These are phyloP conservation scores for Calonectria pseudoturangicola DNA, from an alignment of 2,329 filamentous ascomycete genomes.

Conservation along the genomic window DNA sequence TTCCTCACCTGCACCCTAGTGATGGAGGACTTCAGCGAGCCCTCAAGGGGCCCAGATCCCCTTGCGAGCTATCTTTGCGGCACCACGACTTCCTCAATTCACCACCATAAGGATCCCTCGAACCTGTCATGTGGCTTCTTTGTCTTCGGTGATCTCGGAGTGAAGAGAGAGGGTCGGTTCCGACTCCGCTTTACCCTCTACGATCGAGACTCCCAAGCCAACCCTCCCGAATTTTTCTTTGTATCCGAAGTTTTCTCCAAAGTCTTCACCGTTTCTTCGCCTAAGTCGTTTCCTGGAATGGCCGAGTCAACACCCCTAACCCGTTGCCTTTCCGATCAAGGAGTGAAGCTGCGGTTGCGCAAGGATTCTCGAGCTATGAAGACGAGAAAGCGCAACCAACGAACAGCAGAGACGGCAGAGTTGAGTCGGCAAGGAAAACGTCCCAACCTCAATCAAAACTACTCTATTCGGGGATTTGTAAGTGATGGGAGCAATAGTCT, in stretches of 20 bases:
- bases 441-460: constrained; percentile 45
- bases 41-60: constrained; percentile 56
- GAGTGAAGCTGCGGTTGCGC: constrained; percentile 86
- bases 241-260: constrained; percentile 67
- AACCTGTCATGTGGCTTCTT: constrained; percentile 90
- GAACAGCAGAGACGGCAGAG: constrained; percentile 47
- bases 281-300: constrained; percentile 87
- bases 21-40: constrained; percentile 64
- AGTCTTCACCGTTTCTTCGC: constrained; percentile 78
- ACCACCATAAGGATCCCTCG: constrained; percentile 85
- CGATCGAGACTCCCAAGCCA: constrained; percentile 58
- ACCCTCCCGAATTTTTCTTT: constrained; percentile 47
- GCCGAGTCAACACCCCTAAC: constrained; percentile 88
- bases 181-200: constrained; percentile 86
- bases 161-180: constrained; percentile 83
- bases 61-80: constrained; percentile 77
- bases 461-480: constrained; percentile 42
- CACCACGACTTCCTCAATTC: constrained; percentile 86
- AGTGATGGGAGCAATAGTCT: constrained; percentile 29
- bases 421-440: constrained; percentile 49
- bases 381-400: constrained; percentile 67
- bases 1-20: constrained; percentile 69
- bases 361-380: constrained; percentile 83
- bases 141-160: constrained; percentile 91
- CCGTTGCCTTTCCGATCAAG: constrained; percentile 89